These are phyloP conservation scores for Aurifilum marmelostoma DNA, from an alignment of 2,329 filamentous ascomycete genomes.

Conservation along the genomic window DNA sequence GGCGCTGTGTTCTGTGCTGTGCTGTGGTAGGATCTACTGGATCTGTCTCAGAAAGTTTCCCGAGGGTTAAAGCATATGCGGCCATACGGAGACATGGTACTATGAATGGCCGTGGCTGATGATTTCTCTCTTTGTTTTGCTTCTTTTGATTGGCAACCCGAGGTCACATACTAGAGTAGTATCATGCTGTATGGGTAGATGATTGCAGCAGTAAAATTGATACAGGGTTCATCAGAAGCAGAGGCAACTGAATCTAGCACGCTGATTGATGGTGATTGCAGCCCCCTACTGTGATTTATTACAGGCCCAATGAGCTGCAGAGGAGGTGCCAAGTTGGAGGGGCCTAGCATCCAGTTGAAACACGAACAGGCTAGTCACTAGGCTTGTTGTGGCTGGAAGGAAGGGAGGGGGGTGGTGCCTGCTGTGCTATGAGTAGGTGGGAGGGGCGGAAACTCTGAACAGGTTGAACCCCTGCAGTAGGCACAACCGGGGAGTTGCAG, in stretches of 20 bases:
- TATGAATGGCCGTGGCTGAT: not conserved
- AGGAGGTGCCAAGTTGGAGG: conserved; percentile 10
- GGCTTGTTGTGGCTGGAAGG: not conserved
- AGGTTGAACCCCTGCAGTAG: not conserved
- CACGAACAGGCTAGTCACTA: conserved; percentile 1
- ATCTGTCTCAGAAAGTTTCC: conserved; percentile 3
- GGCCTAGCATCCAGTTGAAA: conserved; percentile 9
- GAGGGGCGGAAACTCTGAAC: not conserved
- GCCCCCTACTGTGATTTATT: not conserved
- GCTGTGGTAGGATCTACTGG: not conserved
- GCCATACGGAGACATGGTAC: not conserved
- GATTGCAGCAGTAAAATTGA: no score
- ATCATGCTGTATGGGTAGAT: no score
- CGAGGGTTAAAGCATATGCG: not conserved
- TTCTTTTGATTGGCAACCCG: no score
- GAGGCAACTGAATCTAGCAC: no score
- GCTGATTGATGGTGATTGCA: not conserved
- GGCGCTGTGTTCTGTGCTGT: not conserved
- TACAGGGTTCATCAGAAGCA: not conserved
- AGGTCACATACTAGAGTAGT: not conserved
- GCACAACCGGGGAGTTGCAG: not conserved
- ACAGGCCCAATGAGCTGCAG: conserved; percentile 1
- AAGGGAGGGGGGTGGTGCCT: not conserved
- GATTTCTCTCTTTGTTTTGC: no score
- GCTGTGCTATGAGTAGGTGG: not conserved